Percentiles rank a stretch among this genome's conserved stretches.
These are phyloP conservation scores for Gossypium sturtianum DNA, from an alignment of 345 rosid species.

Conservation along the genomic window DNA sequence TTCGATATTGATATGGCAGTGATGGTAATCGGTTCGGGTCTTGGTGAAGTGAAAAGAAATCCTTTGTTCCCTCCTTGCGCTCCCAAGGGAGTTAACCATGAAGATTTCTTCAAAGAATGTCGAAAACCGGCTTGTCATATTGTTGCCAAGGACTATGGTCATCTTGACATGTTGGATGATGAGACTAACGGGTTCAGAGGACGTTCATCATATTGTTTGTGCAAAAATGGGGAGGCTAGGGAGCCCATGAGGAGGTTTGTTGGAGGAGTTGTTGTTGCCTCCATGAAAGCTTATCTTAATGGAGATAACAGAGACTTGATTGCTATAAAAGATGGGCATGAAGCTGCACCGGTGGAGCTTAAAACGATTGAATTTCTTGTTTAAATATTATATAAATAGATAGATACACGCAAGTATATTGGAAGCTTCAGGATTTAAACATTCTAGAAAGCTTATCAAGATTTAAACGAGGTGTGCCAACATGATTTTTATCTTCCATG, in stretches of 20 bases:
- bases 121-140: slow-evolving; percentile 61
- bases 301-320: slow-evolving; percentile 46
- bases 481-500: background rate
- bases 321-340: slow-evolving; percentile 46
- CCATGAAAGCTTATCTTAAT: slow-evolving; percentile 52
- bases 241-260: slow-evolving; percentile 77
- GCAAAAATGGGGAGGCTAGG: slow-evolving; percentile 64
- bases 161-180: slow-evolving; percentile 75
- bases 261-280: slow-evolving; percentile 63
- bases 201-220: slow-evolving; percentile 49
- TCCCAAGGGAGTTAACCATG: slow-evolving; percentile 69
- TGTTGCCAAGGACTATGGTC: slow-evolving; percentile 72
- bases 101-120: slow-evolving; percentile 60
- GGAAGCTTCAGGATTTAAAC: background rate
- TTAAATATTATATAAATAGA: too few relatives aligned
- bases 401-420: background rate
- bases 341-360: slow-evolving; percentile 48
- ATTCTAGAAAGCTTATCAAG: background rate
- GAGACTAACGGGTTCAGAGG: slow-evolving; percentile 67
- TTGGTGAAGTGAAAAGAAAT: slow-evolving; percentile 47
- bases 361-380: slow-evolving; percentile 31
- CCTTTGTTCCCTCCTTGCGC: slow-evolving; percentile 73
- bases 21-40: slow-evolving; percentile 72
- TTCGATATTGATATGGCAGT: slow-evolving; percentile 56
- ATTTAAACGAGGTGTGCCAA: background rate